Evolutionary conservation across 179 eudicot species (phyloP).

Genomic region (Carnegiea gigantea): DNA sequence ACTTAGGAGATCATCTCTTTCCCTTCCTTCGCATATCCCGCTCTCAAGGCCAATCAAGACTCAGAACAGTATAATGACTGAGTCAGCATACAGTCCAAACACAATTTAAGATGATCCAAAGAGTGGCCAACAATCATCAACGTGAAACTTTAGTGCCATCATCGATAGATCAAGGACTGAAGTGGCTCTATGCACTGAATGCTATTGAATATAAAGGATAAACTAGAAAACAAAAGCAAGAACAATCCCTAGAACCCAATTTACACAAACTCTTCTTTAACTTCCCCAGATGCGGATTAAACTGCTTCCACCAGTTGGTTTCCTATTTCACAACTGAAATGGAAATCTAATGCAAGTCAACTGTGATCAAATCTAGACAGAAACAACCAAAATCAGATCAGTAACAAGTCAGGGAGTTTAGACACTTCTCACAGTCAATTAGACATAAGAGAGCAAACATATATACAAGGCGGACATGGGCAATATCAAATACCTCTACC

Average conservation of each 20-base stretch:
- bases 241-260: not conserved
- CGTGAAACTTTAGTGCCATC: not conserved
- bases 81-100: not conserved
- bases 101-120: not conserved
- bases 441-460: not conserved
- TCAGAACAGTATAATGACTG: not conserved
- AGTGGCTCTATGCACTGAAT: not conserved
- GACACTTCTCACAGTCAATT: not conserved
- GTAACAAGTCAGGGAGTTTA: not conserved
- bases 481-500: constrained; percentile 19
- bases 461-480: not conserved
- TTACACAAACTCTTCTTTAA: not conserved
- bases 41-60: constrained; percentile 2
- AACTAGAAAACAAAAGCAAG: not conserved
- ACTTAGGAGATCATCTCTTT: not conserved
- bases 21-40: not conserved
- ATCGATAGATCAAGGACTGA: not conserved
- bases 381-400: constrained; percentile 30
- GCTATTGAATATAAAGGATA: not conserved
- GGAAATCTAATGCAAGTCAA: constrained; percentile 27
- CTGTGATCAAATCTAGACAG: constrained; percentile 20
- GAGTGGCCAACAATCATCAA: not conserved
- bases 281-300: constrained; percentile 8
- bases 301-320: not conserved
- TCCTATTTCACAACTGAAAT: not conserved